A percentile compares a stretch with the other conserved stretches of the same genome.
Evolutionary conservation across 148 eudicot genomes (phyloP).

Genomic region (Vaccinium myrtillus): DNA sequence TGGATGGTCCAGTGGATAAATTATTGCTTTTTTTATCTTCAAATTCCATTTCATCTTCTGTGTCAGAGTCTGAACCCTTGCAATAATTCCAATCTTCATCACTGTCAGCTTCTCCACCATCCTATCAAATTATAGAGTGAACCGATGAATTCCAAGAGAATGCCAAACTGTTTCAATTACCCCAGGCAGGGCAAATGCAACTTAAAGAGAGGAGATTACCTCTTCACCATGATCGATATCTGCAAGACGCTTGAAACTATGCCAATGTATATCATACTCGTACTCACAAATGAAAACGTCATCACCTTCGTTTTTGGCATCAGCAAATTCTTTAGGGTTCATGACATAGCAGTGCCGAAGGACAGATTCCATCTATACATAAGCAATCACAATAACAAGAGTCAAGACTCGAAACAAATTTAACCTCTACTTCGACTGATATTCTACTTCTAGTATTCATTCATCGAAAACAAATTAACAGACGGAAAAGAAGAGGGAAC

Average conservation of each 20-base stretch:
- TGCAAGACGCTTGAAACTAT: conserved; percentile 88
- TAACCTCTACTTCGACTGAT: neutral
- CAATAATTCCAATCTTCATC: conserved; percentile 71
- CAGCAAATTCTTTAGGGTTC: conserved; percentile 74
- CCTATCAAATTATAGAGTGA: conserved; percentile 45
- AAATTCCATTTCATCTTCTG: conserved; percentile 73
- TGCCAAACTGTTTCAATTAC: neutral
- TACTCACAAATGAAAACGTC: conserved; percentile 95
- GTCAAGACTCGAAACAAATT: neutral
- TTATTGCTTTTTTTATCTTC: conserved; percentile 57
- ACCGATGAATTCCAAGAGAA: conserved; percentile 20
- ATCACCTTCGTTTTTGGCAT: conserved; percentile 81
- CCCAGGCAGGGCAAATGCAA: neutral
- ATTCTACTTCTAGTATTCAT: neutral
- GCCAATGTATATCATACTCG: conserved; percentile 86
- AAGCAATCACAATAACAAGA: conserved; percentile 4
- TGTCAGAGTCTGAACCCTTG: conserved; percentile 47
- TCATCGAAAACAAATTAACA: neutral
- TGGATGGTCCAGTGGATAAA: conserved; percentile 33
- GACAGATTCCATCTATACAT: conserved; percentile 84
- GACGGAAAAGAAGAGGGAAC: neutral
- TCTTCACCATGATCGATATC: conserved; percentile 60
- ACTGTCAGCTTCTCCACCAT: conserved; percentile 51
- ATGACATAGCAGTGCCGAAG: conserved; percentile 85
- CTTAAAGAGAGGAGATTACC: conserved; percentile 34